phyloP scores from a whole-genome alignment of 768 basidiomycete species.

The Boletus fagicola region DNA sequence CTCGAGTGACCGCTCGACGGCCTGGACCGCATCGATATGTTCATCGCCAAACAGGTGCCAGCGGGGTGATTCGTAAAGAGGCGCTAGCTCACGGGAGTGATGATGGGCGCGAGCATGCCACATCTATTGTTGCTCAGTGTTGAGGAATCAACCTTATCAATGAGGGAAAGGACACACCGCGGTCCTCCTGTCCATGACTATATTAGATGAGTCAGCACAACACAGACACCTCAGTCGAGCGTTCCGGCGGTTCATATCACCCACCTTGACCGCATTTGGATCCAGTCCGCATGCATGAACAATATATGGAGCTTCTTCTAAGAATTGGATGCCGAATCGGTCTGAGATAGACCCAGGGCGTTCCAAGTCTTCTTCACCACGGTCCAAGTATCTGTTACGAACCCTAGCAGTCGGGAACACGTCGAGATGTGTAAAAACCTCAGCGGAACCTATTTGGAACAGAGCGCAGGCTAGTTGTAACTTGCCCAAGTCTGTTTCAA shows the following conservation, averaged over 20 bases:
- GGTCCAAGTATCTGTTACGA: too few species aligned
- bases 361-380: neutral
- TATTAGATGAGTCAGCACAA: neutral
- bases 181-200: conserved; percentile 4
- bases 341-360: neutral
- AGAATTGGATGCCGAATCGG: neutral
- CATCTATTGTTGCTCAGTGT: neutral
- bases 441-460: neutral
- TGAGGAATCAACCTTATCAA: neutral
- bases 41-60: conserved; percentile 8
- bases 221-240: conserved; percentile 9
- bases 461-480: conserved; percentile 9
- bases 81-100: too few species aligned
- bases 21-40: neutral
- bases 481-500: neutral
- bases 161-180: conserved; percentile 4
- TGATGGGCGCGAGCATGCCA: neutral
- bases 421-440: neutral
- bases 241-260: conserved; percentile 14
- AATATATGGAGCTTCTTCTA: conserved; percentile 8
- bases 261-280: conserved; percentile 4
- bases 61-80: neutral
- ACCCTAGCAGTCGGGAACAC: neutral
- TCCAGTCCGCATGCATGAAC: conserved; percentile 10
- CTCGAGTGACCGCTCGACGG: neutral